A percentile compares a stretch with the other conserved stretches of the same genome.
These are phyloP conservation scores for Phialophora chinensis DNA, from an alignment of 2,329 filamentous ascomycete species.

Conservation along the genomic window DNA sequence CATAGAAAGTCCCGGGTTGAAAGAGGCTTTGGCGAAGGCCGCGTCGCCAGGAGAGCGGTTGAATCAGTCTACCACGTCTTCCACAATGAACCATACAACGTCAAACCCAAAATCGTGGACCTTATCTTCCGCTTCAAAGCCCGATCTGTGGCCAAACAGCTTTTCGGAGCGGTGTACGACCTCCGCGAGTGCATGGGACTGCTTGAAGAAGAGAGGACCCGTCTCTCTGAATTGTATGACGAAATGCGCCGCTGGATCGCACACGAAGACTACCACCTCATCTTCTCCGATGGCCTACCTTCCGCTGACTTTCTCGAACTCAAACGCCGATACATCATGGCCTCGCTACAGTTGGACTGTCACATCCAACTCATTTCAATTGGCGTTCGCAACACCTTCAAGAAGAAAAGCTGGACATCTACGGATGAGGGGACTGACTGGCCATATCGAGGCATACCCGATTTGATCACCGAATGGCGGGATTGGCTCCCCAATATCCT, in stretches of 20 bases:
- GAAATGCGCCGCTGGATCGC: constrained; percentile 21
- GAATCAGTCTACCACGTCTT: constrained; percentile 65
- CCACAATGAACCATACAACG: constrained; percentile 62
- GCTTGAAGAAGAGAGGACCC: constrained; percentile 31
- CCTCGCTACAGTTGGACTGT: constrained; percentile 29
- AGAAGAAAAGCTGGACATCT: constrained; percentile 33
- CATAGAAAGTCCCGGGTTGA: constrained; percentile 42
- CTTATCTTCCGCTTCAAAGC: constrained; percentile 28
- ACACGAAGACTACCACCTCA: constrained; percentile 10
- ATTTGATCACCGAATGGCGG: constrained; percentile 56
- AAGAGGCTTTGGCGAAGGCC: constrained; percentile 46
- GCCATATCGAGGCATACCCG: constrained; percentile 49
- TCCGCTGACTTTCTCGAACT: constrained; percentile 33
- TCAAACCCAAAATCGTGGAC: constrained; percentile 60
- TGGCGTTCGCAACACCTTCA: constrained; percentile 31
- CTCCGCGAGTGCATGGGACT: constrained; percentile 28
- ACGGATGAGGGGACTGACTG: constrained; percentile 40
- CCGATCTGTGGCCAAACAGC: constrained; percentile 9
- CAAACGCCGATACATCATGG: constrained; percentile 31
- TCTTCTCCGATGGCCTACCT: constrained; percentile 29
- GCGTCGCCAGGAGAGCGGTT: constrained; percentile 54
- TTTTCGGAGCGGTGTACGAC: constrained; percentile 24
- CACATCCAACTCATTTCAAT: constrained; percentile 33
- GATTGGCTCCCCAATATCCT: constrained; percentile 52
- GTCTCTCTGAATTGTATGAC: constrained; percentile 29